Evolutionary conservation across 2,329 filamentous ascomycete genomes (phyloP), one percentile per base, ranked within the genome.

Genomic region (Phialocephala sp.): DNA sequence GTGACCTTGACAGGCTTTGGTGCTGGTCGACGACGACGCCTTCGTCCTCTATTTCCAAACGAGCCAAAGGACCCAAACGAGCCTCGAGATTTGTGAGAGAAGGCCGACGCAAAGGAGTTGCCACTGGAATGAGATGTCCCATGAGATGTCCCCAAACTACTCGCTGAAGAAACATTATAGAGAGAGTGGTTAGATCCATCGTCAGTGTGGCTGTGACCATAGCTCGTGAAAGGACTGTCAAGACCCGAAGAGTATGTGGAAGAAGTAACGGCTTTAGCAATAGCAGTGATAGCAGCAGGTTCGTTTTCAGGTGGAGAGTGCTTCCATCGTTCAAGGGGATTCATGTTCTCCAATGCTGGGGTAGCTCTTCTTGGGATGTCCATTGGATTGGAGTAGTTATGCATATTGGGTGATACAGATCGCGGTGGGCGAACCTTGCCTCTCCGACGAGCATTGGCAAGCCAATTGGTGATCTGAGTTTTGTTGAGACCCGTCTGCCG

Each of bases 401-500:
- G 84, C 32, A 87, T 84, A 55, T 71, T 89, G 0, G 92, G 91
- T 4, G 92, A 94, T 20, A 85, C 87, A 36, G 87, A 88, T 69
- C 89, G 84, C 56, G 87, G 87, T 1, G 86, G 82, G 57, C 89
- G 87, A 62, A 91, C 88, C 80, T 97, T 97, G 72, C 91, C 89
- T 68, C 93, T 86, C 64, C 93, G 87, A 52, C 93, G 88, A 64
- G 93, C 93, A 77, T 97, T 97, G 66, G 93, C 93, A 56, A 97
- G 87, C 93, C 93, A 97, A 76, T 96, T 97, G 12, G 89, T 90
- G 72, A 97, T 94, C 75, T 97, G 94, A 15, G 85, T 90, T 73
- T 92, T 88, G 76, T 88, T 93, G 47, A 97, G 83, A 8, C 93
- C 92, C 0, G 93, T 97, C 72, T 91, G 86, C 56, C 86, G 84